phyloP scores from a whole-genome alignment of 2,329 filamentous ascomycete species.

The Aspergillus thermomutatus region DNA sequence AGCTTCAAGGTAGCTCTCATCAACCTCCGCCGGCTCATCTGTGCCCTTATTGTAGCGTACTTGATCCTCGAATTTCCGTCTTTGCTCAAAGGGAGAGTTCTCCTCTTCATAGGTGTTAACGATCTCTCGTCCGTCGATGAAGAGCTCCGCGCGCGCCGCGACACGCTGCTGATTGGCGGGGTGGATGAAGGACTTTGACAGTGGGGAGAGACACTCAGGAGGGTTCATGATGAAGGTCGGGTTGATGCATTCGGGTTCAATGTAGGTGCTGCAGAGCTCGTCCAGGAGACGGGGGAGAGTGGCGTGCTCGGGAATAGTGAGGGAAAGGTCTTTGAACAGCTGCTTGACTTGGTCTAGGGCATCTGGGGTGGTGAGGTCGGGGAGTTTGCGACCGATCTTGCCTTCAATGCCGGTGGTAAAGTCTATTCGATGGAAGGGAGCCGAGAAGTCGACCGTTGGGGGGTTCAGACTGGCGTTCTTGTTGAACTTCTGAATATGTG shows the following conservation, averaged over 20 bases:
- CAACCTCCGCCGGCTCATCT: conserved; percentile 51
- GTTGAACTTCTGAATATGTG: conserved; percentile 48
- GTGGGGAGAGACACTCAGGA: conserved; percentile 83
- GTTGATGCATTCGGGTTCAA: conserved; percentile 70
- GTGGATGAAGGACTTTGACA: conserved; percentile 82
- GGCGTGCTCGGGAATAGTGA: conserved; percentile 50
- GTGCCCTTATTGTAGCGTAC: conserved; percentile 46
- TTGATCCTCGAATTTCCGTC: conserved; percentile 72
- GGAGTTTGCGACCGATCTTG: conserved; percentile 62
- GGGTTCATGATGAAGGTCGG: conserved; percentile 89
- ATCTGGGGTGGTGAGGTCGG: conserved; percentile 54
- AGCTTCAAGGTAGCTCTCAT: conserved; percentile 80
- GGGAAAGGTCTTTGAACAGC: conserved; percentile 50
- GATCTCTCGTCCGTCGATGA: conserved; percentile 74
- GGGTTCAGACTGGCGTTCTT: conserved; percentile 41
- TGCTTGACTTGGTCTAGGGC: conserved; percentile 59
- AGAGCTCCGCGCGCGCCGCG: conserved; percentile 80
- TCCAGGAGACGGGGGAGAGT: conserved; percentile 74
- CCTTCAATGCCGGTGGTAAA: conserved; percentile 78
- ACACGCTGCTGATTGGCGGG: conserved; percentile 66
- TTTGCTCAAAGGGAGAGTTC: conserved; percentile 84
- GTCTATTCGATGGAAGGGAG: conserved; percentile 63
- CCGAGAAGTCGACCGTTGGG: conserved; percentile 57
- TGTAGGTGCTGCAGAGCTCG: conserved; percentile 67
- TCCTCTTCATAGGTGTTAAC: conserved; percentile 99